A percentile compares a stretch with the other conserved stretches of the same genome.
phyloP scores from a whole-genome alignment of 768 basidiomycete genomes.

The Suillus weaverae region DNA sequence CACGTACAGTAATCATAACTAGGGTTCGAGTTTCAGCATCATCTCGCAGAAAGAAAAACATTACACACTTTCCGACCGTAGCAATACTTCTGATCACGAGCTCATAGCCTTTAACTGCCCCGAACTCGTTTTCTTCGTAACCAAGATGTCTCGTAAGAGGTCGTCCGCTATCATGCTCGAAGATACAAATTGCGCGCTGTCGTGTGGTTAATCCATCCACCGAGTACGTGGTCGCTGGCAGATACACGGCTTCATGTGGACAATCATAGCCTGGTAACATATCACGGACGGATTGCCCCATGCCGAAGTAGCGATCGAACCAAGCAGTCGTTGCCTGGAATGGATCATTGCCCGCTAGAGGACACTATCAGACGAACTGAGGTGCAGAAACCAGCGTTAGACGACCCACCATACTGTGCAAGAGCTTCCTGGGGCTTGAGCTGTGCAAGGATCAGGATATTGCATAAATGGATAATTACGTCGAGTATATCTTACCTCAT shows the following conservation, averaged over 20 bases:
- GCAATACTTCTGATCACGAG: slow-evolving; percentile 55
- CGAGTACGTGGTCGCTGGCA: slow-evolving; percentile 59
- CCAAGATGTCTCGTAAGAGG: slow-evolving; percentile 62
- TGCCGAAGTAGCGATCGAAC: slow-evolving; percentile 65
- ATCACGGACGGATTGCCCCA: slow-evolving; percentile 57
- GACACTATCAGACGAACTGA: slow-evolving; percentile 1
- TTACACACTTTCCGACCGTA: slow-evolving; percentile 63
- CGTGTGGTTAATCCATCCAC: slow-evolving; percentile 42
- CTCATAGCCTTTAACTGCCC: slow-evolving; percentile 60
- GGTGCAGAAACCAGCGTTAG: not conserved
- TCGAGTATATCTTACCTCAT: slow-evolving; percentile 41
- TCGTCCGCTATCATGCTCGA: slow-evolving; percentile 58
- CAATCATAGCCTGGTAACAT: slow-evolving; percentile 70
- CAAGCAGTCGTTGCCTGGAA: slow-evolving; percentile 60
- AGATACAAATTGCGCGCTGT: slow-evolving; percentile 61
- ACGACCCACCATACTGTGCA: slow-evolving; percentile 51
- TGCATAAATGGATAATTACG: not conserved
- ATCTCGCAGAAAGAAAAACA: not conserved
- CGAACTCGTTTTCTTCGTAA: slow-evolving; percentile 53
- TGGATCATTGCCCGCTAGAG: slow-evolving; percentile 58
- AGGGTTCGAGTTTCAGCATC: slow-evolving; percentile 7
- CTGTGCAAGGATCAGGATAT: slow-evolving; percentile 24
- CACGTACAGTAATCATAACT: slow-evolving; percentile 58
- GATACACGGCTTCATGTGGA: slow-evolving; percentile 57
- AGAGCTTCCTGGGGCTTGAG: slow-evolving; percentile 63